Evolutionary conservation across 73 alveolate genomes (phyloP).

Genomic region (Paraurostyla sp.): DNA sequence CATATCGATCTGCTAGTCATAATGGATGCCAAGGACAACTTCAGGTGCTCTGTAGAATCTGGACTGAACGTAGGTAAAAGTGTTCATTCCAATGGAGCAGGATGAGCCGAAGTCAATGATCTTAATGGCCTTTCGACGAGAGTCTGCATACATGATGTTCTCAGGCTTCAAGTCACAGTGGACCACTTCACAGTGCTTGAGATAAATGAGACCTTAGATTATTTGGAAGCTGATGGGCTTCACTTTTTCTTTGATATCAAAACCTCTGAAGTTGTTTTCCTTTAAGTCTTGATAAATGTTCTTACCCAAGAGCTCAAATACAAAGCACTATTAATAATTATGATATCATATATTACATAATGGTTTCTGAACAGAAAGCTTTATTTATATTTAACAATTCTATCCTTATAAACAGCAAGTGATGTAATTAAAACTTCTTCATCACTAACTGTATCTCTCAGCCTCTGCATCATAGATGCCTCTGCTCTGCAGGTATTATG

Average conservation of each 20-base stretch:
- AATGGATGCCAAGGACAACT: slow-evolving; percentile 4
- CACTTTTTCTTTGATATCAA: slow-evolving; percentile 17
- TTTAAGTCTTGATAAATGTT: slow-evolving; percentile 59
- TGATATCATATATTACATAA: neutral
- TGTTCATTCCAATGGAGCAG: neutral
- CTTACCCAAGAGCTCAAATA: slow-evolving; percentile 62
- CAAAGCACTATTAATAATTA: slow-evolving; percentile 14
- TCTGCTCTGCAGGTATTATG: slow-evolving; percentile 43
- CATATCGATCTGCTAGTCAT: slow-evolving; percentile 69
- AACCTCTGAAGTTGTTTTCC: slow-evolving; percentile 51
- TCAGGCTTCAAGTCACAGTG: slow-evolving; percentile 77
- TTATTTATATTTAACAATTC: neutral
- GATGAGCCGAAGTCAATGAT: slow-evolving; percentile 48
- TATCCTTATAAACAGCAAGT: neutral
- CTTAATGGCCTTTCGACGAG: neutral
- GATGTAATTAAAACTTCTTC: neutral
- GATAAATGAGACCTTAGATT: slow-evolving; percentile 44
- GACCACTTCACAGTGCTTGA: slow-evolving; percentile 41
- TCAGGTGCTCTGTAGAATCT: slow-evolving; percentile 61
- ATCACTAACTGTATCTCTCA: neutral
- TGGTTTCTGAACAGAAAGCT: slow-evolving; percentile 43
- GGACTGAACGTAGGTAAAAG: slow-evolving; percentile 22
- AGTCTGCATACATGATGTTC: slow-evolving; percentile 42
- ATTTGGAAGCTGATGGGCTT: slow-evolving; percentile 57
- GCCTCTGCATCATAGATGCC: neutral